phyloP scores from a whole-genome alignment of 2,329 filamentous ascomycete species.

The Pestalotiopsis sp. region DNA sequence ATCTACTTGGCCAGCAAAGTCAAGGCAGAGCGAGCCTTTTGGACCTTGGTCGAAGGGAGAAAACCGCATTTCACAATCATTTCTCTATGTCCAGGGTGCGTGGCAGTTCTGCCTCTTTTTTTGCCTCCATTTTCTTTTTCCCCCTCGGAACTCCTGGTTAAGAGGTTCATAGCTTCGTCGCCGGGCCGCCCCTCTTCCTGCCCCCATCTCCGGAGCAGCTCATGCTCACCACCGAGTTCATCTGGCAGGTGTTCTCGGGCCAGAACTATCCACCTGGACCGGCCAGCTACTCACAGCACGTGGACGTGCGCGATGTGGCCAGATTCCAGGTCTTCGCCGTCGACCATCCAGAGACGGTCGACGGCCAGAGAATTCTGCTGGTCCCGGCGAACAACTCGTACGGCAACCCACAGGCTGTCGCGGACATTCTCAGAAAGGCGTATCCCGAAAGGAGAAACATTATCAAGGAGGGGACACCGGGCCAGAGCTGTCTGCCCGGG shows the following conservation, averaged over 20 bases:
- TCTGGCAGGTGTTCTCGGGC: slow-evolving; percentile 2
- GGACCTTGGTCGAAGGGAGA: background rate
- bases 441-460: background rate
- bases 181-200: slow-evolving; percentile 1
- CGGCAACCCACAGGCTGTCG: background rate
- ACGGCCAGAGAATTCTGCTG: background rate
- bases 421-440: background rate
- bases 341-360: background rate
- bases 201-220: background rate
- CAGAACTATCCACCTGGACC: background rate
- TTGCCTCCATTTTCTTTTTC: too few relatives aligned
- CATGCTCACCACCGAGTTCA: background rate
- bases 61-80: background rate
- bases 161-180: background rate
- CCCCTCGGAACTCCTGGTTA: background rate
- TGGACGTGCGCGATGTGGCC: slow-evolving; percentile 1
- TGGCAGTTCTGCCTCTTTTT: background rate
- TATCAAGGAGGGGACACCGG: background rate
- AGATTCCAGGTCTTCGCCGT: background rate
- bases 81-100: background rate
- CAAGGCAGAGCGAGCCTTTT: background rate
- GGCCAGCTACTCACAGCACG: background rate
- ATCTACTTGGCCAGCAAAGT: slow-evolving; percentile 3
- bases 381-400: background rate
- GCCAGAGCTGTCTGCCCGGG: background rate